These are phyloP conservation scores for Neonectria hederae DNA, from an alignment of 2,329 filamentous ascomycete species.

Conservation along the genomic window DNA sequence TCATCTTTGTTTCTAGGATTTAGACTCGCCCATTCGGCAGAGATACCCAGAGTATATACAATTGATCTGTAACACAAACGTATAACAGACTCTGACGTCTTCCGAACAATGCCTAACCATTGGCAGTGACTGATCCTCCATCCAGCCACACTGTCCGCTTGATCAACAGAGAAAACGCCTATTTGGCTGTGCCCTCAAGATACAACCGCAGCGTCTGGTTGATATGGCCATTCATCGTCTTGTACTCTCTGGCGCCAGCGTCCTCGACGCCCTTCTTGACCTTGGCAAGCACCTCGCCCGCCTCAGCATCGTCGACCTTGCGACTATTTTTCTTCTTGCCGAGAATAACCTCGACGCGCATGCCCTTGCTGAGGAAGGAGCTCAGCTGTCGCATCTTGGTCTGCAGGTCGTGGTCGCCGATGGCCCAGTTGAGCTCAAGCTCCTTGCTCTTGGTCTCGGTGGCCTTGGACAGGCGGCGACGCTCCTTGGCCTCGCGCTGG, in stretches of 20 bases:
- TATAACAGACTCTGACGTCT: neutral
- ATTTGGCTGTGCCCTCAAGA: slow-evolving; percentile 49
- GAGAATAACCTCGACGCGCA: slow-evolving; percentile 77
- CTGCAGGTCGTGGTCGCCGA: slow-evolving; percentile 77
- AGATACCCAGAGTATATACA: slow-evolving; percentile 37
- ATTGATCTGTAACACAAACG: slow-evolving; percentile 25
- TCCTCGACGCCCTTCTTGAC: slow-evolving; percentile 49
- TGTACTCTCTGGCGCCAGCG: slow-evolving; percentile 55
- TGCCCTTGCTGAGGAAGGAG: slow-evolving; percentile 77
- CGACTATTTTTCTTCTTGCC: slow-evolving; percentile 71
- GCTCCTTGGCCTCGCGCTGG: slow-evolving; percentile 54
- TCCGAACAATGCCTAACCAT: neutral
- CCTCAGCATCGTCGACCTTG: slow-evolving; percentile 69
- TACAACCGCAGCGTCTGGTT: slow-evolving; percentile 55
- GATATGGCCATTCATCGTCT: slow-evolving; percentile 56
- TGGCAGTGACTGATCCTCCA: neutral
- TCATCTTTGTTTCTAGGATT: slow-evolving; percentile 22
- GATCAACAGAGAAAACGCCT: neutral
- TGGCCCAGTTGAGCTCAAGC: slow-evolving; percentile 92
- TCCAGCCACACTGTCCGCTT: too few species aligned
- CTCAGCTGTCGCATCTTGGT: slow-evolving; percentile 74
- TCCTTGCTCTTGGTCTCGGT: slow-evolving; percentile 68
- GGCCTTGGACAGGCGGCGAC: slow-evolving; percentile 54
- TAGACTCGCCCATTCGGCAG: slow-evolving; percentile 33
- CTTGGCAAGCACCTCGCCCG: slow-evolving; percentile 61